Base-by-base conservation (phyloP, 208 protist genomes). In the Leptomonas seymouri region DNA sequence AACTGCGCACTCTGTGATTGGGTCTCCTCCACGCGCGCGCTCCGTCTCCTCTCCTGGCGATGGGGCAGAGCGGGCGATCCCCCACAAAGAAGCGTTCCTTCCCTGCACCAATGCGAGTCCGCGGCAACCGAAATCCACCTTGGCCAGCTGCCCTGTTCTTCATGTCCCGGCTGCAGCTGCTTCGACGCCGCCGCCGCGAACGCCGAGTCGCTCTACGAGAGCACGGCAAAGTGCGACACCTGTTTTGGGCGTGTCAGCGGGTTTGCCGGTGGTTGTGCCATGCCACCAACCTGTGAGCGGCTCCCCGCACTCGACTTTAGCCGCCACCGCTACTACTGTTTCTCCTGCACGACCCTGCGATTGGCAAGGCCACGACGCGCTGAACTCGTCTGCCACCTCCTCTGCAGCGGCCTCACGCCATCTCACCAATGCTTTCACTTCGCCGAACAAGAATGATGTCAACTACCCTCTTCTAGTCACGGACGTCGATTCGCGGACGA, bases 91-190 rank as follows among this genome's bases (percentile, higher is more conserved):
- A 27, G n/a, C 25, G 42, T 3, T 1, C 1, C 23, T 36, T 27
- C 58, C 18, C 58, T 16, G 27, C 42, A 61, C 5, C 42, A 63
- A n/a, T 39, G 16, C 44, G 44, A n/a, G 3, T 16, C 20, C 44
- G 25, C 42, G 23, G n/a, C 39, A 28, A 5, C 58, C 44, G 12
- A 1, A 14, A 1, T 23, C 51, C 18, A 51, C 58, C 16, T 44
- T 63, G 21, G 44, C 58, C 14, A 63, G 34, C n/a, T 63, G 58
- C 58, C n/a, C n/a, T n/a, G n/a, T n/a, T 63, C 58, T 14, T 44
- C 58, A 16, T 44, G 39, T 9, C 58, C 39, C 27, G 58, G 44
- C 44, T 21, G 44, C 44, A 4, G 12, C 3, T 21, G 11, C 20
- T 48, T 48, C 44, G 11, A n/a, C 18, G 12, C 12, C 44, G 18